These are phyloP conservation scores for Apocynum venetum DNA, from an alignment of 257 asterid genomes.

Conservation along the genomic window DNA sequence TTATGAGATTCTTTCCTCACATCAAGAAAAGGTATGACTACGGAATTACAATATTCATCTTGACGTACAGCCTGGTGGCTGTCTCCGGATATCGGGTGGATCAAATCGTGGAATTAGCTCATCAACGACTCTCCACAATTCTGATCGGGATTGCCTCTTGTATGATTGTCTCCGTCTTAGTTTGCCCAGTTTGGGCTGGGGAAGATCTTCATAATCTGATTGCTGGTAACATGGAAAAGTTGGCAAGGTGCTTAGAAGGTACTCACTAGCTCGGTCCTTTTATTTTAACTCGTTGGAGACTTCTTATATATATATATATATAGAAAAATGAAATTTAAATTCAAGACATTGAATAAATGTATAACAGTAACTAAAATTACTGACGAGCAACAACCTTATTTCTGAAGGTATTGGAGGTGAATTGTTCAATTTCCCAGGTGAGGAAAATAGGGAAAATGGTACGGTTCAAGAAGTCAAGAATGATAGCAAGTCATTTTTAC, in stretches of 20 bases:
- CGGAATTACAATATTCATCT: constrained; percentile 63
- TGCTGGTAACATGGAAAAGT: constrained; percentile 45
- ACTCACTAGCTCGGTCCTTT: not conserved
- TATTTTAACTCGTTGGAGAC: too few relatives aligned
- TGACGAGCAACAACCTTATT: not conserved
- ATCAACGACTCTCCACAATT: constrained; percentile 58
- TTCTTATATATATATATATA: too few relatives aligned
- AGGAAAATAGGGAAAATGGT: constrained; percentile 14
- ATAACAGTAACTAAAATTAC: too few relatives aligned
- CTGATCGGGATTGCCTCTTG: constrained; percentile 63
- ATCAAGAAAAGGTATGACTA: constrained; percentile 68
- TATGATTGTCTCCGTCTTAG: constrained; percentile 44
- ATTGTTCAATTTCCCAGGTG: constrained; percentile 18
- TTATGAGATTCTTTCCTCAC: constrained; percentile 52
- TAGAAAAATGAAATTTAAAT: too few relatives aligned
- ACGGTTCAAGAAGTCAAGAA: constrained; percentile 7
- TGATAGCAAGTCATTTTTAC: constrained; percentile 30
- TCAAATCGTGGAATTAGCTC: constrained; percentile 49
- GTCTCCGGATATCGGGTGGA: constrained; percentile 69
- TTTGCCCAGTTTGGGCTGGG: constrained; percentile 90
- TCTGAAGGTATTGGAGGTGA: constrained; percentile 48
- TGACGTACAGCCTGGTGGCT: constrained; percentile 67
- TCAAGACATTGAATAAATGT: not conserved
- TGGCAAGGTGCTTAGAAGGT: constrained; percentile 62
- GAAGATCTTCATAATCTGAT: constrained; percentile 54